These are phyloP conservation scores for Phytophthora kernoviae DNA, from an alignment of 352 stramenopile species.

Conservation along the genomic window DNA sequence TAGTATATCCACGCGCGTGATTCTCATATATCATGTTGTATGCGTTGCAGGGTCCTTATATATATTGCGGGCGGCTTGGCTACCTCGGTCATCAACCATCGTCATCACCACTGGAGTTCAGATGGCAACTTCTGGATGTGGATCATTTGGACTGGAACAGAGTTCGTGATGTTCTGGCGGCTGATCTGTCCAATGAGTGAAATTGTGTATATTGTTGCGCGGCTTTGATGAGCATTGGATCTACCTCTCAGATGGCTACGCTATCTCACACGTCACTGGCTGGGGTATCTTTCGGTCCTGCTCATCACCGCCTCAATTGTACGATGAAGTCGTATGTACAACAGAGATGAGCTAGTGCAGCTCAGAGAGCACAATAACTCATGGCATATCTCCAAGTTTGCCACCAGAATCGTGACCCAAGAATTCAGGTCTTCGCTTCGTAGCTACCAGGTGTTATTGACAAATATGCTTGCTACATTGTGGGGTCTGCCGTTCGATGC, in stretches of 20 bases:
- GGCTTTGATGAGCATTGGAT: too few relatives aligned
- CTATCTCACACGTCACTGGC: too few relatives aligned
- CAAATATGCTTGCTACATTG: neutral
- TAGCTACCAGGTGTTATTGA: neutral
- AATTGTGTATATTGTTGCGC: too few relatives aligned
- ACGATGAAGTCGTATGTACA: neutral
- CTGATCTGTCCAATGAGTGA: neutral
- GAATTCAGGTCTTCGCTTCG: neutral
- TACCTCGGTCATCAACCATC: slow-evolving; percentile 32
- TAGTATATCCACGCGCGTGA: neutral
- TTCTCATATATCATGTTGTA: neutral
- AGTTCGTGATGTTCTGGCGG: neutral
- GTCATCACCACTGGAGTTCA: slow-evolving; percentile 42
- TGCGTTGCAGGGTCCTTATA: slow-evolving; percentile 33
- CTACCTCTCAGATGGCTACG: too few relatives aligned
- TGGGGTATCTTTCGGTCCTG: neutral
- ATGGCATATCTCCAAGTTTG: neutral
- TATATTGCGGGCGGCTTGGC: slow-evolving; percentile 55
- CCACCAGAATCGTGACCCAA: neutral
- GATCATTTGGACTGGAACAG: slow-evolving; percentile 12
- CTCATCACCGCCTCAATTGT: neutral
- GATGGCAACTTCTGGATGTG: slow-evolving; percentile 53
- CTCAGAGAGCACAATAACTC: too few relatives aligned
- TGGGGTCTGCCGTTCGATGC: neutral
- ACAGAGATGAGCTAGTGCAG: too few relatives aligned